Conservation (phyloP, 768 basidiomycete species). For the Pulveroboletus frians region DNA sequence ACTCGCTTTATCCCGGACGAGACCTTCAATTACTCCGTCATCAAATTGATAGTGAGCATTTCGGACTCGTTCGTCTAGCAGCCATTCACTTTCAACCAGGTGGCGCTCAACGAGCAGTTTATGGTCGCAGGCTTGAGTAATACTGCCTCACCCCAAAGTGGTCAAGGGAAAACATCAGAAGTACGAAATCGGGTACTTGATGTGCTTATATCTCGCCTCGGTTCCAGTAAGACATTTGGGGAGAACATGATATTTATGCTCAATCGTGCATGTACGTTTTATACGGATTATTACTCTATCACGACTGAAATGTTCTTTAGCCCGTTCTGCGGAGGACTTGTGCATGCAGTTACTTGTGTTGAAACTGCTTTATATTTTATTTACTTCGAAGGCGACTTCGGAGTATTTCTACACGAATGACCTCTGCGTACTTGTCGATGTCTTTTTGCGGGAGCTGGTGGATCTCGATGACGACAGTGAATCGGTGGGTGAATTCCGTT, state of each 20-base stretch:
- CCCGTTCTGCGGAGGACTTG: conserved; percentile 81
- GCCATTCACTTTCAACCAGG: conserved; percentile 40
- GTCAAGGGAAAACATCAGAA: conserved; percentile 33
- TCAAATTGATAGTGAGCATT: conserved; percentile 79
- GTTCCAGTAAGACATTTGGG: conserved; percentile 90
- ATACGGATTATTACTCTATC: not conserved
- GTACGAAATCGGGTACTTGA: conserved; percentile 73
- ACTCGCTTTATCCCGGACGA: conserved; percentile 88
- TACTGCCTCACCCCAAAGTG: conserved; percentile 18
- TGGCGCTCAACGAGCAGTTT: conserved; percentile 95
- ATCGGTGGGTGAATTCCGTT: conserved; percentile 52
- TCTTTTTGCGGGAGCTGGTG: conserved; percentile 90
- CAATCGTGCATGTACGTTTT: conserved; percentile 79
- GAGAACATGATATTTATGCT: conserved; percentile 99
- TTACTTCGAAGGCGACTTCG: conserved; percentile 86
- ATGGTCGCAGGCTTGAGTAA: conserved; percentile 77
- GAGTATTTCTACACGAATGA: conserved; percentile 99
- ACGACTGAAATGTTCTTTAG: conserved; percentile 37
- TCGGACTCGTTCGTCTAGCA: not conserved
- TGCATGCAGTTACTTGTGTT: conserved; percentile 94
- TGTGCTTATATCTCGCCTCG: conserved; percentile 77
- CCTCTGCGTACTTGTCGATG: conserved; percentile 91
- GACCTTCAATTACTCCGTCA: conserved; percentile 89
- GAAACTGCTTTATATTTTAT: conserved; percentile 91
- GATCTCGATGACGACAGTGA: conserved; percentile 93